These are phyloP conservation scores for Entomortierella lignicola DNA, from an alignment of 192 early-diverging fungal species.

Conservation along the genomic window DNA sequence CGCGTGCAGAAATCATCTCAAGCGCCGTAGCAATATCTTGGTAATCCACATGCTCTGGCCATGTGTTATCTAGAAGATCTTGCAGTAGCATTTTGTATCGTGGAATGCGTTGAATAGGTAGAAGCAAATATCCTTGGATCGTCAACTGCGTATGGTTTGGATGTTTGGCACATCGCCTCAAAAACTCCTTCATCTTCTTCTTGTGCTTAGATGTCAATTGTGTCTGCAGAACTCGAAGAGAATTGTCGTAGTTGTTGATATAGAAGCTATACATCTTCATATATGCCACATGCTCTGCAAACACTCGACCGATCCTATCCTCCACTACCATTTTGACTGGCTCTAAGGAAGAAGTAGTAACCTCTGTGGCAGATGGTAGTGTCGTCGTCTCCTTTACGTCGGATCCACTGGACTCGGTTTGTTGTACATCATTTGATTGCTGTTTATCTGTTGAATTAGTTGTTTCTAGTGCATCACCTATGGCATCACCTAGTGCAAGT, in stretches of 20 bases:
- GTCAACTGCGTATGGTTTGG: constrained; percentile 79
- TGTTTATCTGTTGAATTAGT: not conserved
- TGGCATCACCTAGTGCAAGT: not conserved
- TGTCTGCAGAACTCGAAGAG: constrained; percentile 66
- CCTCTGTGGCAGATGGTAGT: not conserved
- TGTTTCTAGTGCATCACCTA: not conserved
- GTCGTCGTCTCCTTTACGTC: not conserved
- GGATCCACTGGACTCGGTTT: not conserved
- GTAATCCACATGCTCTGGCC: constrained; percentile 78
- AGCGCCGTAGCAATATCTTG: constrained; percentile 67
- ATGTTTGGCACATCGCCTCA: constrained; percentile 63
- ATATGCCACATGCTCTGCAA: constrained; percentile 76
- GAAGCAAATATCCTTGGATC: constrained; percentile 84
- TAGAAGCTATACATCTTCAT: constrained; percentile 89
- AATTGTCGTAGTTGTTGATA: constrained; percentile 86
- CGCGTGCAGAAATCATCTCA: constrained; percentile 70
- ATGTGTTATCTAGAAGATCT: constrained; percentile 77
- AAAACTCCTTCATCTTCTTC: constrained; percentile 55
- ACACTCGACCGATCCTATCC: constrained; percentile 73
- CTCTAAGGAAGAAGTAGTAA: not conserved
- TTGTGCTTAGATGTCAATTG: constrained; percentile 40
- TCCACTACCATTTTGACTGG: constrained; percentile 7
- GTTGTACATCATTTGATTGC: not conserved
- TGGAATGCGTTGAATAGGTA: constrained; percentile 92
- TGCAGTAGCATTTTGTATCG: constrained; percentile 87